Evolutionary conservation across 352 stramenopile species (phyloP).

Genomic region (Paralagenidium karlingii): DNA sequence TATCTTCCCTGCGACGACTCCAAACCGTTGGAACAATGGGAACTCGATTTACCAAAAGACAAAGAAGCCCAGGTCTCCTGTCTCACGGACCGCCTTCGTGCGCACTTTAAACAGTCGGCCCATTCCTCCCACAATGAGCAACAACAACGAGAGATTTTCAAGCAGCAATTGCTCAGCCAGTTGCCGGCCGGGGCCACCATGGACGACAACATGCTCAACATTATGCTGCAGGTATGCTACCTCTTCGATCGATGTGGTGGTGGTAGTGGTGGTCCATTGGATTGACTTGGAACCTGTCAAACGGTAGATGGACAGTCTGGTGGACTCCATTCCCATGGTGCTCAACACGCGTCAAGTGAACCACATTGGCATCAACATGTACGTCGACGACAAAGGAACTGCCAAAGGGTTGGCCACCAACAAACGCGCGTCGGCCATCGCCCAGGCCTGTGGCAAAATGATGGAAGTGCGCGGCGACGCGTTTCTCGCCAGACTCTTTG

Average conservation of each 20-base stretch:
- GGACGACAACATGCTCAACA: slow-evolving; percentile 66
- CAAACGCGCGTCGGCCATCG: slow-evolving; percentile 62
- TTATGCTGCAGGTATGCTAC: slow-evolving; percentile 48
- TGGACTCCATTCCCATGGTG: slow-evolving; percentile 80
- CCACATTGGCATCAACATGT: slow-evolving; percentile 81
- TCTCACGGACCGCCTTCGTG: slow-evolving; percentile 66
- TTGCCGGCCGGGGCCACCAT: slow-evolving; percentile 46
- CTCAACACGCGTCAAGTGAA: slow-evolving; percentile 57
- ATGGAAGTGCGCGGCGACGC: slow-evolving; percentile 77
- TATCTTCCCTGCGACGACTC: slow-evolving; percentile 41
- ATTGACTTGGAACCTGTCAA: not conserved
- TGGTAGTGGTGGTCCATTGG: not conserved
- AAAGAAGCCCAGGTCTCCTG: slow-evolving; percentile 71
- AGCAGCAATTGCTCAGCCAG: slow-evolving; percentile 64
- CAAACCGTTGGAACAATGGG: slow-evolving; percentile 59
- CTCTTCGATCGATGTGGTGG: not conserved
- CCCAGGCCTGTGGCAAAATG: slow-evolving; percentile 67
- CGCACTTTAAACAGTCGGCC: slow-evolving; percentile 53
- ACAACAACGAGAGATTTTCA: slow-evolving; percentile 68
- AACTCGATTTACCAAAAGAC: slow-evolving; percentile 44
- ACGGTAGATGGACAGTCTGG: slow-evolving; percentile 69
- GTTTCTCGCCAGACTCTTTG: slow-evolving; percentile 80
- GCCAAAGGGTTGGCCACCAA: slow-evolving; percentile 75
- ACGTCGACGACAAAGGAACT: slow-evolving; percentile 84
- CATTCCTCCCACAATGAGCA: slow-evolving; percentile 13